phyloP scores from a whole-genome alignment of 495 filamentous ascomycete genomes.

The Apiosordaria backusii region DNA sequence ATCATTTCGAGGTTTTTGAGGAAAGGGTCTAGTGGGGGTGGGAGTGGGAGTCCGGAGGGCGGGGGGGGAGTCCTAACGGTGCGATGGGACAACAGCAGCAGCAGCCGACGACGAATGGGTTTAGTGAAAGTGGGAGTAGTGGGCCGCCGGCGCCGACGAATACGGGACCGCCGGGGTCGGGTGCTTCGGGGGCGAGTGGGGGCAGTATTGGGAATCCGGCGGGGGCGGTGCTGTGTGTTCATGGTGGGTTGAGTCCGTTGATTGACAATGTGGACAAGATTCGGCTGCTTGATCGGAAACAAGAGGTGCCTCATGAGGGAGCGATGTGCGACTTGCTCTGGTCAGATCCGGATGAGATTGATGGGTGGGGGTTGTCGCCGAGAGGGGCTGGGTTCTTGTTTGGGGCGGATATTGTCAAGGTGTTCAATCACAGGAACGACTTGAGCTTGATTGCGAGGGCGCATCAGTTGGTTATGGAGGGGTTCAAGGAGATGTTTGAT shows the following conservation, averaged over 20 bases:
- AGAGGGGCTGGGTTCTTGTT: slow-evolving; percentile 96
- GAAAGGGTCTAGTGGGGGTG: slow-evolving; percentile 11
- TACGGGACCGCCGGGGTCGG: slow-evolving; percentile 73
- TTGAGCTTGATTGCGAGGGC: slow-evolving; percentile 88
- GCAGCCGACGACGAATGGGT: slow-evolving; percentile 12
- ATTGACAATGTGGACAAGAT: slow-evolving; percentile 97
- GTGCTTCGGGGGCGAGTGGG: slow-evolving; percentile 62
- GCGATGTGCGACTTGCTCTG: slow-evolving; percentile 98
- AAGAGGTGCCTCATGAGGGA: slow-evolving; percentile 97
- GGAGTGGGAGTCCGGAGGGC: background rate
- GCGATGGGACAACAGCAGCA: background rate
- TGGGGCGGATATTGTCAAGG: slow-evolving; percentile 91
- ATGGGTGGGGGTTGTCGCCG: slow-evolving; percentile 93
- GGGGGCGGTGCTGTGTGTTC: slow-evolving; percentile 90
- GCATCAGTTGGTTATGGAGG: slow-evolving; percentile 98
- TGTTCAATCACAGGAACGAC: slow-evolving; percentile 91
- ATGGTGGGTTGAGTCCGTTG: slow-evolving; percentile 86
- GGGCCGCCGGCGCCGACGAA: slow-evolving; percentile 32
- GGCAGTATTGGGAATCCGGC: slow-evolving; percentile 63
- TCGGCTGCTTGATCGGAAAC: slow-evolving; percentile 89
- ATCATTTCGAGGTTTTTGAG: slow-evolving; percentile 70
- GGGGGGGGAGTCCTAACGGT: slow-evolving; percentile 40
- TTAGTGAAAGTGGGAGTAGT: background rate
- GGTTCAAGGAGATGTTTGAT: slow-evolving; percentile 99
- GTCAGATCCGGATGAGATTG: slow-evolving; percentile 98